Percentiles rank a stretch among this genome's conserved stretches.
Evolutionary conservation across 352 stramenopile genomes (phyloP).

Genomic region (Plasmopara viticola): DNA sequence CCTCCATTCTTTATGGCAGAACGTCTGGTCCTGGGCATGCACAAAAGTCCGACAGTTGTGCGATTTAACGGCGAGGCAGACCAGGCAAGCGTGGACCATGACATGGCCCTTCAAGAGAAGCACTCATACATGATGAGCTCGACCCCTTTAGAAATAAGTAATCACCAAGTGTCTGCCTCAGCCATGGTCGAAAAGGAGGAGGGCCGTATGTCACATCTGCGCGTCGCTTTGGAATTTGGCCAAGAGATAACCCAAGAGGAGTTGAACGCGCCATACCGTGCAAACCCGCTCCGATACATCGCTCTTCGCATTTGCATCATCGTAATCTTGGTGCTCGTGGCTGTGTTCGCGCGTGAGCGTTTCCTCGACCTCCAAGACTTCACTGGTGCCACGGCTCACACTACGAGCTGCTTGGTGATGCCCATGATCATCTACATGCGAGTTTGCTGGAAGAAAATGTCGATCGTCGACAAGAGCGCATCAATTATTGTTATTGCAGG

Average conservation of each 20-base stretch:
- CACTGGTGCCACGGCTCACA: conserved; percentile 17
- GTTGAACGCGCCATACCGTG: conserved; percentile 13
- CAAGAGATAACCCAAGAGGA: conserved; percentile 27
- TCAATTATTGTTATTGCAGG: conserved; percentile 35
- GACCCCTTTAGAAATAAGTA: conserved; percentile 19
- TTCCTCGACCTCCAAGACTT: conserved; percentile 51
- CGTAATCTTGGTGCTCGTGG: conserved; percentile 31
- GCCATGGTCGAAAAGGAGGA: conserved; percentile 19
- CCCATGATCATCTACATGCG: conserved; percentile 49
- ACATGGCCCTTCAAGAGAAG: conserved; percentile 25
- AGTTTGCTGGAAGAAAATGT: conserved; percentile 33
- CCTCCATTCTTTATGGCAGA: conserved; percentile 56
- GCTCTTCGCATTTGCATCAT: conserved; percentile 26
- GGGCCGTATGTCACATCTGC: conserved; percentile 29
- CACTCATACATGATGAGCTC: conserved; percentile 26
- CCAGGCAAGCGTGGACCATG: conserved; percentile 16
- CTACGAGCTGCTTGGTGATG: conserved; percentile 42
- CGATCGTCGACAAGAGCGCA: conserved; percentile 38
- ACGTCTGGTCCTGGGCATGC: conserved; percentile 55
- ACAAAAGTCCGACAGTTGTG: conserved; percentile 29
- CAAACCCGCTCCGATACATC: conserved; percentile 15
- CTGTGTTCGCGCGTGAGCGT: conserved; percentile 31
- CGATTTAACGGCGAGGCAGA: conserved; percentile 19
- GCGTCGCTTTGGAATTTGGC: conserved; percentile 22
- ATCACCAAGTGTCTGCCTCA: conserved; percentile 15